These are phyloP conservation scores for Termitomyces heimii DNA, from an alignment of 768 basidiomycete genomes.

Conservation along the genomic window DNA sequence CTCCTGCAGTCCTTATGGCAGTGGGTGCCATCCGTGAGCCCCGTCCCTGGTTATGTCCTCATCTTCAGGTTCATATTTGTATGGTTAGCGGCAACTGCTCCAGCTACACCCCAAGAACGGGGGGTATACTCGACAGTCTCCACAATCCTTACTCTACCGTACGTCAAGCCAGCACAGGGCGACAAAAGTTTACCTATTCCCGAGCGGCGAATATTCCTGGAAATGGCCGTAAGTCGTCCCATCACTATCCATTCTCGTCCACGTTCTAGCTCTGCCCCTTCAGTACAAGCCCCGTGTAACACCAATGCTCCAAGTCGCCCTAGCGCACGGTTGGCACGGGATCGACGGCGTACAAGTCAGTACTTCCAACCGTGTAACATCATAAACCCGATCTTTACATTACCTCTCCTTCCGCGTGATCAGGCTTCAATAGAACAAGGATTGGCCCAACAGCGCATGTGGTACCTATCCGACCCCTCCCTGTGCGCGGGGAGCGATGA, in stretches of 20 bases:
- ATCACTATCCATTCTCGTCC: not conserved
- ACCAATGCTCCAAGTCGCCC: conserved; percentile 25
- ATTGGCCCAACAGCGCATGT: conserved; percentile 33
- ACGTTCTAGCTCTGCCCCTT: not conserved
- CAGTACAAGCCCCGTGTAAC: conserved; percentile 27
- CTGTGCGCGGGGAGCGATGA: conserved; percentile 12
- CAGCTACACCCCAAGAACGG: conserved; percentile 22
- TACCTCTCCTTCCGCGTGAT: not conserved
- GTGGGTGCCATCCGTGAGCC: conserved; percentile 31
- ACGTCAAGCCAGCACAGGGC: conserved; percentile 11
- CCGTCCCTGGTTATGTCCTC: not conserved
- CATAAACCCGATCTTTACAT: not conserved
- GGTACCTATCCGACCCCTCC: conserved; percentile 15
- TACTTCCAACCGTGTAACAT: too few species aligned
- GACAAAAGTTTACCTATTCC: conserved; percentile 21
- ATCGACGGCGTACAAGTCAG: conserved; percentile 24
- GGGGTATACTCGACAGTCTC: conserved; percentile 27
- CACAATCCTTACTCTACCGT: conserved; percentile 24
- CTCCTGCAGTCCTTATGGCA: conserved; percentile 21
- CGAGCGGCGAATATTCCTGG: conserved; percentile 24
- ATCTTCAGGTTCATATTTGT: not conserved
- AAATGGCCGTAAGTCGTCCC: conserved; percentile 22
- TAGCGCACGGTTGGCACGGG: conserved; percentile 27
- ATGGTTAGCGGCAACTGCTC: conserved; percentile 20
- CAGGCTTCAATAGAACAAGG: conserved; percentile 33